Conservation (phyloP, 192 early-diverging fungal genomes). For the Coemansia sp. region DNA sequence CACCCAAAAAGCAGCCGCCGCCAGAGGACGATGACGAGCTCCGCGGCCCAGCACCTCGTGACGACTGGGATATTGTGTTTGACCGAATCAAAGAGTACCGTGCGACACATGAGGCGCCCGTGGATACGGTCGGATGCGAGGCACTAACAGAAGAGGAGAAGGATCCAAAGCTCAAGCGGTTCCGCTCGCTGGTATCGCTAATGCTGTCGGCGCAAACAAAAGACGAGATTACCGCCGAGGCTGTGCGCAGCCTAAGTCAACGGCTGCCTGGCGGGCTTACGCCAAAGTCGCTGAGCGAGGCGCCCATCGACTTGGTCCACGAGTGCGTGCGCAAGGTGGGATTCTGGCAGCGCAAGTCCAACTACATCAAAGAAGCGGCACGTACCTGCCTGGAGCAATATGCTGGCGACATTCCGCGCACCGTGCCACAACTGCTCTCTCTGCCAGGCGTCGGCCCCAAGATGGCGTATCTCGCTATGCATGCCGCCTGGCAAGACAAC, state of each 20-base stretch:
- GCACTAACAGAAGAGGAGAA: conserved; percentile 58
- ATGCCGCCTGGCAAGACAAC: conserved; percentile 77
- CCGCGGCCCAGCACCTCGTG: conserved; percentile 40
- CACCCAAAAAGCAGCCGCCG: conserved; percentile 15
- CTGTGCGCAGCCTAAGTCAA: conserved; percentile 63
- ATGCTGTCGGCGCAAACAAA: conserved; percentile 94
- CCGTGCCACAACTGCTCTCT: conserved; percentile 70
- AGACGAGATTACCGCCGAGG: conserved; percentile 81
- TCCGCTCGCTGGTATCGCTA: conserved; percentile 80
- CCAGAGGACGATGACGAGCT: conserved; percentile 41
- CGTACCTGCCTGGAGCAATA: conserved; percentile 68
- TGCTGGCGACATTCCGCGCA: conserved; percentile 79
- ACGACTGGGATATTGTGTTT: conserved; percentile 66
- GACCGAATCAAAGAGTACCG: conserved; percentile 69
- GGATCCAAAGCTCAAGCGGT: conserved; percentile 62
- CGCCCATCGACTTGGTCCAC: conserved; percentile 64
- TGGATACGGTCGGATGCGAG: conserved; percentile 89
- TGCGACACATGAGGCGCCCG: conserved; percentile 64
- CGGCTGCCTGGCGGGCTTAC: conserved; percentile 71
- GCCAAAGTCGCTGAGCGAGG: conserved; percentile 61
- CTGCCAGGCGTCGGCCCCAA: conserved; percentile 94
- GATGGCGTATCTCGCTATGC: conserved; percentile 85
- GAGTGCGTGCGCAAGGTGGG: conserved; percentile 77
- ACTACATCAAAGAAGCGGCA: conserved; percentile 78
- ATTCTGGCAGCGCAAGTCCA: conserved; percentile 85